phyloP scores from a whole-genome alignment of 1,284 basidiomycete species.

The Kwoniella shivajii region DNA sequence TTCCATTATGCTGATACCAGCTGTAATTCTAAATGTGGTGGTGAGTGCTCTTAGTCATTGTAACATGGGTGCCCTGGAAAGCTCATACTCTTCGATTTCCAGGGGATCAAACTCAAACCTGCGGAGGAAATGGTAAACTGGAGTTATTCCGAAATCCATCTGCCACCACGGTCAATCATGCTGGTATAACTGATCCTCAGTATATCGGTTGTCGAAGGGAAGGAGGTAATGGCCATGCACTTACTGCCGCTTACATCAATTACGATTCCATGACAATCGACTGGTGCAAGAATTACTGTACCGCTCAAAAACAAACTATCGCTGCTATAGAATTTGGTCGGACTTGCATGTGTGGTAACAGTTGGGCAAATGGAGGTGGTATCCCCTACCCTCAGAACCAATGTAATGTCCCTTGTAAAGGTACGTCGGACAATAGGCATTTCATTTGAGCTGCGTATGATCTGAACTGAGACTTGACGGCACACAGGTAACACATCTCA shows the following conservation, averaged over 20 bases:
- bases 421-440: constrained; percentile 1
- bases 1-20: constrained; percentile 18
- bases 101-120: constrained; percentile 31
- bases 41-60: constrained; percentile 12
- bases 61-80: background rate
- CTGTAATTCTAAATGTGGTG: constrained; percentile 35
- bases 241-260: constrained; percentile 21
- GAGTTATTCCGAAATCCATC: constrained; percentile 15
- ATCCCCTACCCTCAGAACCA: constrained; percentile 11
- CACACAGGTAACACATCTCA: constrained; percentile 10
- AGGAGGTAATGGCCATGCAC: constrained; percentile 4
- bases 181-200: constrained; percentile 9
- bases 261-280: constrained; percentile 26
- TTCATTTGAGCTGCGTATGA: background rate
- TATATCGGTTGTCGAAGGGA: constrained; percentile 27
- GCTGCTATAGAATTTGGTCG: constrained; percentile 15
- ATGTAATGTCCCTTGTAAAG: constrained; percentile 20
- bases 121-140: constrained; percentile 28
- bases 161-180: constrained; percentile 4
- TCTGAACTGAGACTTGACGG: no score
- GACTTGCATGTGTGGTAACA: constrained; percentile 14
- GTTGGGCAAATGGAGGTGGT: constrained; percentile 12
- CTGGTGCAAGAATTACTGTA: constrained; percentile 18
- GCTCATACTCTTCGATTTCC: background rate
- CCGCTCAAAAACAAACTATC: constrained; percentile 17